phyloP scores from a whole-genome alignment of 2,329 filamentous ascomycete genomes.

The Ceratocystis lukuohia region DNA sequence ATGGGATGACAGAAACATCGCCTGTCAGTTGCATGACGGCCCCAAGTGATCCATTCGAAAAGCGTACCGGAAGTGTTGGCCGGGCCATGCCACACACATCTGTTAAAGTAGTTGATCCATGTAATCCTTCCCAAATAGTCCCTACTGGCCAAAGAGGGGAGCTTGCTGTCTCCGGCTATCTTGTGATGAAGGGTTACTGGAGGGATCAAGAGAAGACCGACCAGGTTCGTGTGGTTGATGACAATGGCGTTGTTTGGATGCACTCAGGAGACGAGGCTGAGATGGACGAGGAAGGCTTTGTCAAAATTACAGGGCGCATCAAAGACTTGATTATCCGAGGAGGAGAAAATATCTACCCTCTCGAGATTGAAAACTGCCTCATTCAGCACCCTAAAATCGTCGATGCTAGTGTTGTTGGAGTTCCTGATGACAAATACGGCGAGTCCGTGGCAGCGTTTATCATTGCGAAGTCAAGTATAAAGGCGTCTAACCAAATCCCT shows the following conservation, averaged over 20 bases:
- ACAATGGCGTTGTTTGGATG: slow-evolving; percentile 57
- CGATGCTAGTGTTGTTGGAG: slow-evolving; percentile 71
- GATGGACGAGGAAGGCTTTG: slow-evolving; percentile 72
- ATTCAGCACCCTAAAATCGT: slow-evolving; percentile 56
- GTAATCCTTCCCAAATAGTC: slow-evolving; percentile 45
- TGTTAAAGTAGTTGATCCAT: slow-evolving; percentile 60
- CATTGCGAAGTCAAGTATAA: slow-evolving; percentile 33
- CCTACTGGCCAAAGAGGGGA: slow-evolving; percentile 60
- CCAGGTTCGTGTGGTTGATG: slow-evolving; percentile 44
- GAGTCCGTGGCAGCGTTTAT: slow-evolving; percentile 81
- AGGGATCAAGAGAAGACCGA: slow-evolving; percentile 54
- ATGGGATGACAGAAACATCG: slow-evolving; percentile 87
- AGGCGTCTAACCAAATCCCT: not conserved
- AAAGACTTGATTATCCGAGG: slow-evolving; percentile 93
- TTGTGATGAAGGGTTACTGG: slow-evolving; percentile 87
- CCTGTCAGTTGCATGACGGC: slow-evolving; percentile 72
- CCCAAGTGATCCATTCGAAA: slow-evolving; percentile 58
- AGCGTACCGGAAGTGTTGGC: slow-evolving; percentile 65
- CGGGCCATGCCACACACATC: slow-evolving; percentile 68
- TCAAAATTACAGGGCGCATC: slow-evolving; percentile 78
- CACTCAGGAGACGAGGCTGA: slow-evolving; percentile 79
- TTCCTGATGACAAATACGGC: slow-evolving; percentile 70
- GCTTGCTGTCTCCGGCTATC: slow-evolving; percentile 69
- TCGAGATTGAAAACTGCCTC: slow-evolving; percentile 83
- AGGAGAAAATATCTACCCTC: slow-evolving; percentile 89